Base-by-base conservation (phyloP, 2,329 filamentous ascomycete species). In the Xylaria multiplex region DNA sequence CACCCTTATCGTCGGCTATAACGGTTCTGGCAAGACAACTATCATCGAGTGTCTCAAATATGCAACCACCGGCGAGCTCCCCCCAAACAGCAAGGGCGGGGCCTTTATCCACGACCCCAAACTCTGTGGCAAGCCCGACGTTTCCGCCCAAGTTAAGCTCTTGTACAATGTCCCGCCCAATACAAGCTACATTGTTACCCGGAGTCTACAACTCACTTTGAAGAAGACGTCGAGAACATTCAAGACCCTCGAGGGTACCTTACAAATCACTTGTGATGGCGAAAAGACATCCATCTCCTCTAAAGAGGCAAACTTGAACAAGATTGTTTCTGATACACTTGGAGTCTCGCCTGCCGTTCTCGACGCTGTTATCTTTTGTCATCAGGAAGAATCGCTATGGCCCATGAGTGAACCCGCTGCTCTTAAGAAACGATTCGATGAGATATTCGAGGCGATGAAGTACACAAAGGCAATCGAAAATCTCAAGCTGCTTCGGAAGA, bases 1-100 rank as follows among this genome's bases (percentile, higher is more conserved):
- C 63, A 99, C 96, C 13, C 86, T 99, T 68, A 99, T 99, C 72
- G 96, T 99, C 65, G 96, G 96, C 65, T 93, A 93, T 80, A 99
- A 99, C 82, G 96, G 96, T 62, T 98, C 95, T 0, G 96, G 96
- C 68, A 99, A 99, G 82, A 99, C 96, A 9, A 98, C 96, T 64
- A 97, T 99, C 76, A 99, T 99, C 80, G 96, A 99, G 80, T 97
- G 93, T 78, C 91, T 99, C 75, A 97, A 97, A 77, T 99, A 97
- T 88, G 94, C 93, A 59, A 97, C 96, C 19, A 97, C 94, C 7
- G 96, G 96, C 63, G 92, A 96, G 75, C 86, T 97, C 54, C 96
- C 96, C 1, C 93, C 96, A 37, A 97, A 97, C 82, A 94, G 90
- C 82, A 91, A 90, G 72, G 91, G 91, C 32, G 94, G 93, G 37